phyloP scores from a whole-genome alignment of 1,139 yeast species.

The Pichia sorboxylosa region DNA sequence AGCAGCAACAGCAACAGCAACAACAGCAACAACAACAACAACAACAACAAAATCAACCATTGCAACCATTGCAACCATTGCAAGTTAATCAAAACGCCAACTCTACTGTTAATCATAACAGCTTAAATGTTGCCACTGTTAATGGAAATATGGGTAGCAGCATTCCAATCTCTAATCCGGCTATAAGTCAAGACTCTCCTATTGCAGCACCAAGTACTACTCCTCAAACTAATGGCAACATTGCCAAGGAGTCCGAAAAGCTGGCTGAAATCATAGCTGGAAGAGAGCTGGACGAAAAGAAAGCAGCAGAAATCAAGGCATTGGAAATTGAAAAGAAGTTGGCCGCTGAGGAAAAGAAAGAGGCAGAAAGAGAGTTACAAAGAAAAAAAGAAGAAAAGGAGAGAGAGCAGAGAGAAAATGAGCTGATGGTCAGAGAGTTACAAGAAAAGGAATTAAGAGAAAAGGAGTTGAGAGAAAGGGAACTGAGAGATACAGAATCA shows the following conservation, averaged over 20 bases:
- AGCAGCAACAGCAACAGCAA: slow-evolving; percentile 22
- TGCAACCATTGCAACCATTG: background rate
- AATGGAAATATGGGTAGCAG: background rate
- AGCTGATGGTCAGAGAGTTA: background rate
- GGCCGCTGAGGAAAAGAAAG: too few species aligned
- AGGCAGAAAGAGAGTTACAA: slow-evolving; percentile 1
- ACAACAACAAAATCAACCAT: slow-evolving; percentile 1
- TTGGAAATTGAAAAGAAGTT: too few species aligned
- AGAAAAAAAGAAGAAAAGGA: slow-evolving; percentile 1
- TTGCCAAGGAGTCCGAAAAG: too few species aligned
- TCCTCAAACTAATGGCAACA: too few species aligned
- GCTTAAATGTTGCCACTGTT: too few species aligned
- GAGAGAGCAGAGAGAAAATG: background rate
- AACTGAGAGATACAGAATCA: slow-evolving; percentile 1
- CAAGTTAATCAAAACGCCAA: too few species aligned
- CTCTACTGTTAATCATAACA: too few species aligned
- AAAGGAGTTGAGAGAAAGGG: background rate
- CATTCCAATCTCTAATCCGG: too few species aligned
- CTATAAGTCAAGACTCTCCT: too few species aligned
- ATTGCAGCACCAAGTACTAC: too few species aligned
- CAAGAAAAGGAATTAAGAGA: background rate
- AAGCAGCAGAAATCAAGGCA: background rate
- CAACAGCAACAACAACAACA: slow-evolving; percentile 17
- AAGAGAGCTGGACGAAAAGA: background rate
- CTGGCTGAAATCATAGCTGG: too few species aligned